These are phyloP conservation scores for Fusarium pininemorale DNA, from an alignment of 2,329 filamentous ascomycete species.

Conservation along the genomic window DNA sequence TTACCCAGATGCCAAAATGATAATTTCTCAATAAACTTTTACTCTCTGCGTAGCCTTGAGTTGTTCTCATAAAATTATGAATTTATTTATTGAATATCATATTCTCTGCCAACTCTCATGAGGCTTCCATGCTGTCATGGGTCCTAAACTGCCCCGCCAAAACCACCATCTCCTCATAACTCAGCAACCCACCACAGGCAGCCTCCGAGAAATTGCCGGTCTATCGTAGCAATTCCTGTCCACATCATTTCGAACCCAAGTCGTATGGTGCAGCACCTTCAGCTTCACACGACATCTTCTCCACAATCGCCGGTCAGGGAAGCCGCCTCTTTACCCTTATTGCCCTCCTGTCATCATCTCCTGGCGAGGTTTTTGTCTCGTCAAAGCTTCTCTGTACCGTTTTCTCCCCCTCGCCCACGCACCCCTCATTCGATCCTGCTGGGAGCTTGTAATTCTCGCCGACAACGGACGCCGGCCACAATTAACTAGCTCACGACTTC, in stretches of 20 bases:
- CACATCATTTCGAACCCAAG: constrained; percentile 33
- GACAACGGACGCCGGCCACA: constrained; percentile 20
- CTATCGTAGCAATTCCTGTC: constrained; percentile 42
- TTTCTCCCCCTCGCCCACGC: constrained; percentile 15
- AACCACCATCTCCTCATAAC: constrained; percentile 35
- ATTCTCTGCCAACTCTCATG: not conserved
- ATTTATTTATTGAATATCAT: not conserved
- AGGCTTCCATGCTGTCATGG: constrained; percentile 15
- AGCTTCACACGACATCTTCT: constrained; percentile 30
- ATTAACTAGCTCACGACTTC: not conserved
- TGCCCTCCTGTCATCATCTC: not conserved
- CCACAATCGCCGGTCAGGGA: constrained; percentile 33
- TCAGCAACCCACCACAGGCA: constrained; percentile 32
- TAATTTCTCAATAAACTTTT: not conserved
- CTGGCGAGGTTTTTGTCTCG: constrained; percentile 18
- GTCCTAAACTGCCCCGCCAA: constrained; percentile 34
- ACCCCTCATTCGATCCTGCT: constrained; percentile 31
- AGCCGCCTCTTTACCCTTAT: constrained; percentile 36
- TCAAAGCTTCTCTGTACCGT: constrained; percentile 26
- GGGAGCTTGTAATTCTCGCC: constrained; percentile 54
- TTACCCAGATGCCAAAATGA: not conserved
- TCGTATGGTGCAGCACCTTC: constrained; percentile 9
- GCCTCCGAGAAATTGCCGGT: constrained; percentile 45
- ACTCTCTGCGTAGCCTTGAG: not conserved
- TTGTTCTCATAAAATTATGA: not conserved